Evolutionary conservation across 2,329 filamentous ascomycete species (phyloP), one percentile per base, ranked within the genome.

Genomic region (Cladosporium sp.): DNA sequence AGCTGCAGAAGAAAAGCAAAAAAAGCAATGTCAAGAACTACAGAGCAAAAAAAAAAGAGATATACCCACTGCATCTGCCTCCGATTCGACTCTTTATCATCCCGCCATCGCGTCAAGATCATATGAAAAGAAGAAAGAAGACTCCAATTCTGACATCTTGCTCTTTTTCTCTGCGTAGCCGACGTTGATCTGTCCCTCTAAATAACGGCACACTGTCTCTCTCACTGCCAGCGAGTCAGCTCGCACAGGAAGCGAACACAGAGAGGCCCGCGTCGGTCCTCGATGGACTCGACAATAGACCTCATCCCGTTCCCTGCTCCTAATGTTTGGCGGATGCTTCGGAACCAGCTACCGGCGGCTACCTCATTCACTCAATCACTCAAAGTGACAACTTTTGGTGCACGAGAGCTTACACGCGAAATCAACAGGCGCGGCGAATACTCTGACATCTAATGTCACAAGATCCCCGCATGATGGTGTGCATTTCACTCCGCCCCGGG

Each of bases 371-470:
- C 44, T 28, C 28, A 5, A 54, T 54, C 51, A 30, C 28, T 62
- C 21, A 10, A 32, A 18, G 21, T 32, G 28, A 21, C 15, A 49
- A 36, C 30, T 24, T 32, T 38, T 60, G 26, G 30, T 49, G 44
- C 60, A 61, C 24, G 57, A 65, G 65, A 36, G 66, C 69, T 68
- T 68, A 69, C 69, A 57, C 63, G 14, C 36, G 18, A 41, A 49
- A 64, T 21, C n/a, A 5, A 61, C 69, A 71, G 69, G 64, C 69
- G 69, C 62, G 69, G 69, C 55, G 66, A 71, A 34, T 69, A 67
- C 47, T 71, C 69, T 5, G 69, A 71, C 47, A 65, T 71, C 44
- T 71, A 64, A 69, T 24, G 28, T 34, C 4, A 24, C 41, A 21
- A 47, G 41, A 47, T 6, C n/a, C n/a, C n/a, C n/a, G n/a, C 8